A percentile compares a stretch with the other conserved stretches of the same genome.
Conservation (phyloP, 192 early-diverging fungal genomes). For the Rhizophagus sp. region DNA sequence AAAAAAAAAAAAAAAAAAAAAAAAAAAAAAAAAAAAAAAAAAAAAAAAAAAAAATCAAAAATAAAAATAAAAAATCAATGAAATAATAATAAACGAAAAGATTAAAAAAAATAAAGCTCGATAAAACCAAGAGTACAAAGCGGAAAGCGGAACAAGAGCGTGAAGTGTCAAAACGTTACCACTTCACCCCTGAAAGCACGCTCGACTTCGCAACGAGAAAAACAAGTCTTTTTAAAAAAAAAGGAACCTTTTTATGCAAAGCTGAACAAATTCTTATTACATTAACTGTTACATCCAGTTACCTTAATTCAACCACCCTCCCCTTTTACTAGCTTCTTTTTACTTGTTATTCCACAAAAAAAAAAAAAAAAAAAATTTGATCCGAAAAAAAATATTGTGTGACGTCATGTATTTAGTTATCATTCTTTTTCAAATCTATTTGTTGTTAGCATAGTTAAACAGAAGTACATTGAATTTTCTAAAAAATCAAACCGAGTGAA, state of each 20-base stretch:
- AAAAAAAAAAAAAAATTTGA: not conserved
- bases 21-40: not conserved
- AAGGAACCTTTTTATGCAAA: slow-evolving; percentile 23
- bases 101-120: not conserved
- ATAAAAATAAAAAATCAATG: no score
- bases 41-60: not conserved
- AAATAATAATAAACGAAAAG: not conserved
- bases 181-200: slow-evolving; percentile 28
- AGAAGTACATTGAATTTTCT: no score
- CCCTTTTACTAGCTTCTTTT: not conserved
- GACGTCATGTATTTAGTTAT: not conserved
- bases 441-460: no score
- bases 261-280: not conserved
- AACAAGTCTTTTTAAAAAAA: slow-evolving; percentile 2
- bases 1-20: not conserved
- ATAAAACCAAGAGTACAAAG: not conserved
- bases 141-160: slow-evolving; percentile 25
- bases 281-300: not conserved
- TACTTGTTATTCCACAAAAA: not conserved
- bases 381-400: not conserved
- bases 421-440: no score
- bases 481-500: no score
- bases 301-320: not conserved
- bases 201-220: slow-evolving; percentile 26
- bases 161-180: slow-evolving; percentile 28